A percentile compares a stretch with the other conserved stretches of the same genome.
These are phyloP conservation scores for Plasmodium coatneyi DNA, from an alignment of 169 alveolate genomes.

Conservation along the genomic window DNA sequence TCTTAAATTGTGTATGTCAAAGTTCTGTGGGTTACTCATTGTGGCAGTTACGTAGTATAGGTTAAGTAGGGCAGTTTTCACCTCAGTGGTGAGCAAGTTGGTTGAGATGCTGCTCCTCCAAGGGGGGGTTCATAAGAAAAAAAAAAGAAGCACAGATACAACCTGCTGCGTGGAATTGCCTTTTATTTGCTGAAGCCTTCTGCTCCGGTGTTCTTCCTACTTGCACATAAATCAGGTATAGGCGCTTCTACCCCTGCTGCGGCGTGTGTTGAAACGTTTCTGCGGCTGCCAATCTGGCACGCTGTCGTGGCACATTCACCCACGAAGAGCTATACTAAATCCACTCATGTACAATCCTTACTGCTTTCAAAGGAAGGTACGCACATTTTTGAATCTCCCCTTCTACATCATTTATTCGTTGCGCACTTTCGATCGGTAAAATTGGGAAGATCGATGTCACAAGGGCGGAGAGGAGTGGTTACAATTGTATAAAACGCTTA, in stretches of 20 bases:
- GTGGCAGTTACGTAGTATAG: neutral
- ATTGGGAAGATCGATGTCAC: neutral
- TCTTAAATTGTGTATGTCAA: slow-evolving; percentile 50
- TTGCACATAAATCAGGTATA: neutral
- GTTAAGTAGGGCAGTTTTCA: neutral
- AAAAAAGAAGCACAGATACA: neutral
- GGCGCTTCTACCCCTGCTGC: neutral
- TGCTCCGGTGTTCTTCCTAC: neutral
- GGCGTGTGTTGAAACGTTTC: neutral
- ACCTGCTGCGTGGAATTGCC: neutral
- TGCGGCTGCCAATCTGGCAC: neutral
- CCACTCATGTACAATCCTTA: neutral
- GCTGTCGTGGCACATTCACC: neutral
- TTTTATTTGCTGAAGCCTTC: neutral
- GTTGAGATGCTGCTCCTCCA: neutral
- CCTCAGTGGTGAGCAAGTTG: neutral
- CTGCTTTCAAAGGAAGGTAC: neutral
- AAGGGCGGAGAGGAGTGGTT: neutral
- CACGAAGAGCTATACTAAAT: neutral
- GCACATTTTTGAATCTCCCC: neutral
- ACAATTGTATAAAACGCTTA: neutral
- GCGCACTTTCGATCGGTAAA: neutral
- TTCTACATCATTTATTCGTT: neutral
- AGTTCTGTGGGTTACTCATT: slow-evolving; percentile 54
- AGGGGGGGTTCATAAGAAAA: neutral